Base-by-base conservation (phyloP, 345 rosid species). In the Aquilaria malaccensis region DNA sequence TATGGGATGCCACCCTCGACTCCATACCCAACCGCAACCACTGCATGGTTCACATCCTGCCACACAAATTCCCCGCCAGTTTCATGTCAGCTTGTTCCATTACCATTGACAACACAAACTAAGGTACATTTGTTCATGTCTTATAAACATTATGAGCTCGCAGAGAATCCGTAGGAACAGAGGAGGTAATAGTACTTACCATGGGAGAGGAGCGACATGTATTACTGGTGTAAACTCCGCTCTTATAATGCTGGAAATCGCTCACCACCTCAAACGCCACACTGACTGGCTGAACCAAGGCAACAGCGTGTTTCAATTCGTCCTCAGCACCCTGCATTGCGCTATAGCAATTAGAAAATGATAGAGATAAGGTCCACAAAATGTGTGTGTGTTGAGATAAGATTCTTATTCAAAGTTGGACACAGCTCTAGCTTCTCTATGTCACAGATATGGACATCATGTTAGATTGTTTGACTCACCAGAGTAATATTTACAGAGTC, bases 11-110 rank as follows among this genome's bases (percentile, higher is more conserved):
- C 93, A 52, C 77, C 49, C 75, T 87, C 96, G 3, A 87, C 76
- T 72, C 97, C 97, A 60, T 83, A 87, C 12, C 96, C 97, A 43
- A 90, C 91, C 10, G 91, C 97, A 65, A 87, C 67, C 60, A 90
- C 97, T 1, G 97, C 89, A 54, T 90, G 97, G 86, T 90, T 90
- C 83, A 90, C 96, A 60, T 90, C 97, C 97, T 87, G 73, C 66
- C 67, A 50, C 50, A 70, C 56, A 55, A 58, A 50, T 45, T 9
- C 43, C 5, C 7, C 59, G 45, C 7, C 4, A 5, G 7, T 9
- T 2, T 37, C 7, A 5, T 10, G 49, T 53, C 58, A 45, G 50
- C 33, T 66, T 37, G 43, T 4, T 37, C 43, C 43, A 3, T 1
- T 37, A 0, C 7, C 7, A 3, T 2, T 37, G 43, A 3, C 43